Percentiles rank a stretch among this genome's conserved stretches.
Evolutionary conservation across 768 basidiomycete species (phyloP).

Genomic region (Boletus vermiculosoides): DNA sequence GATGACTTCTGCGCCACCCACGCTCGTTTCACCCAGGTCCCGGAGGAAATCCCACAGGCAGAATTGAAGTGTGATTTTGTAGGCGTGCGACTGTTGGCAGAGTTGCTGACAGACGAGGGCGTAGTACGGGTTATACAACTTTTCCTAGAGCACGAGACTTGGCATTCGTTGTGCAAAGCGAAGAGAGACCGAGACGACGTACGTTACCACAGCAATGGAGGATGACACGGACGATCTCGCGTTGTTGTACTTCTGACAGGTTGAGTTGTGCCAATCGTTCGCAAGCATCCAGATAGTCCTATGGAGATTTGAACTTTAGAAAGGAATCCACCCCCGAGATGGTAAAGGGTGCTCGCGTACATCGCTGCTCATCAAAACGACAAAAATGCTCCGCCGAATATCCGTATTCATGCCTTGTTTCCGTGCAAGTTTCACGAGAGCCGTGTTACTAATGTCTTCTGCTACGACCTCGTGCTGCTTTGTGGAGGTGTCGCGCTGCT

Average conservation of each 20-base stretch:
- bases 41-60: conserved; percentile 96
- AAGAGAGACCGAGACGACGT: conserved; percentile 16
- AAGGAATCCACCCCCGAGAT: neutral
- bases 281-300: conserved; percentile 98
- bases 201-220: conserved; percentile 93
- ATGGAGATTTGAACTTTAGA: neutral
- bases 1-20: conserved; percentile 77
- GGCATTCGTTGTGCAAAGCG: neutral
- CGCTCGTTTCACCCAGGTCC: conserved; percentile 78
- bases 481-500: conserved; percentile 38
- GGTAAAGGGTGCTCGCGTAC: conserved; percentile 44
- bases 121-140: conserved; percentile 93
- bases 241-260: conserved; percentile 85
- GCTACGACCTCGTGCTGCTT: conserved; percentile 23
- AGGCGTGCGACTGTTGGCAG: conserved; percentile 72
- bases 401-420: conserved; percentile 99
- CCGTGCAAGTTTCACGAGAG: conserved; percentile 75
- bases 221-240: conserved; percentile 91
- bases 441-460: conserved; percentile 35
- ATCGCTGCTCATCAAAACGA: conserved; percentile 93
- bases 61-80: conserved; percentile 92
- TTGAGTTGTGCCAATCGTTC: conserved; percentile 83
- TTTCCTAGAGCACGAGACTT: conserved; percentile 51
- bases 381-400: conserved; percentile 85
- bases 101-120: conserved; percentile 84